These are phyloP conservation scores for Lepraria neglecta DNA, from an alignment of 495 filamentous ascomycete genomes.

Conservation along the genomic window DNA sequence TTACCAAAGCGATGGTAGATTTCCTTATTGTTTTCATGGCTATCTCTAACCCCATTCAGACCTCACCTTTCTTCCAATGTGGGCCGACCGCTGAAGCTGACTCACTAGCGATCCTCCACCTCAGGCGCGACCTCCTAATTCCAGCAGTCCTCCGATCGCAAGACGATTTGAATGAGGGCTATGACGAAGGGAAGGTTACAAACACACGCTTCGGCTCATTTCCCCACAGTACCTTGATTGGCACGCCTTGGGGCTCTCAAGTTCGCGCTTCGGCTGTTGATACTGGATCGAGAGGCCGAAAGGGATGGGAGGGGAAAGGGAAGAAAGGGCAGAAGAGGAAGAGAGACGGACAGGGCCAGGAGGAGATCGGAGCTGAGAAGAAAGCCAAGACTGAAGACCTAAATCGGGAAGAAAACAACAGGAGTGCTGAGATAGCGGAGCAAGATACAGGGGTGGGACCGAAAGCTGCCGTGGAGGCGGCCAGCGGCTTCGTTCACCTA, in stretches of 20 bases:
- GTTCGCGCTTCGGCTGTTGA: constrained; percentile 84
- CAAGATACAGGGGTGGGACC: constrained; percentile 14
- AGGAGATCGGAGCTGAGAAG: constrained; percentile 24
- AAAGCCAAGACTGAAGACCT: not conserved
- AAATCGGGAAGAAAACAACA: constrained; percentile 27
- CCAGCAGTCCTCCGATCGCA: constrained; percentile 62
- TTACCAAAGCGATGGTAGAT: not conserved
- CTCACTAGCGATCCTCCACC: constrained; percentile 68
- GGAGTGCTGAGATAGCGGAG: not conserved
- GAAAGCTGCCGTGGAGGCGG: constrained; percentile 50
- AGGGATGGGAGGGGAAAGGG: constrained; percentile 35
- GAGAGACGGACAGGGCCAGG: constrained; percentile 38
- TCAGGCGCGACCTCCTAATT: constrained; percentile 73
- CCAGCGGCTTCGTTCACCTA: constrained; percentile 83
- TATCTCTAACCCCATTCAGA: constrained; percentile 24
- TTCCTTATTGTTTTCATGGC: not conserved
- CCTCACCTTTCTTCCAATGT: constrained; percentile 68
- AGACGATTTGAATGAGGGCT: constrained; percentile 58
- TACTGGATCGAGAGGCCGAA: constrained; percentile 71
- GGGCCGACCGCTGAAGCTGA: constrained; percentile 49
- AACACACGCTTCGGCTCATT: constrained; percentile 96
- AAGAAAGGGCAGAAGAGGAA: constrained; percentile 54
- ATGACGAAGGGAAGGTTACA: constrained; percentile 72
- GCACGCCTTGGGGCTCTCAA: constrained; percentile 83
- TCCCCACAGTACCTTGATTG: constrained; percentile 78